phyloP scores from a whole-genome alignment of 495 filamentous ascomycete genomes.

The Penicillium riverlandense region DNA sequence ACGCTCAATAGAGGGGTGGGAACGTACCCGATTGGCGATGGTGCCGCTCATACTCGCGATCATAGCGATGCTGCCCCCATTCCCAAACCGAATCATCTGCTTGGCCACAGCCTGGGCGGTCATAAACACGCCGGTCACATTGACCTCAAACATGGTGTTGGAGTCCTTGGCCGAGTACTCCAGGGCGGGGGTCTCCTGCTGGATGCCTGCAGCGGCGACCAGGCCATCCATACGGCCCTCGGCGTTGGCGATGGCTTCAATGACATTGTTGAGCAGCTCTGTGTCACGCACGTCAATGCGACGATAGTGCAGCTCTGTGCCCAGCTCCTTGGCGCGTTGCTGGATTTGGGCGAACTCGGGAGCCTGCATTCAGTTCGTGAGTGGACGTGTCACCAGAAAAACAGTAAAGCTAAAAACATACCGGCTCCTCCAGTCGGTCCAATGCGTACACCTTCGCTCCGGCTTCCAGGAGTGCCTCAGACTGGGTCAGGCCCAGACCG shows the following conservation, averaged over 20 bases:
- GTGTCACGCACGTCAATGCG: slow-evolving; percentile 82
- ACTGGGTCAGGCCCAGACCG: slow-evolving; percentile 72
- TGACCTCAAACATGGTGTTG: slow-evolving; percentile 65
- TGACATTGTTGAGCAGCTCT: slow-evolving; percentile 54
- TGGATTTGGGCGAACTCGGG: slow-evolving; percentile 57
- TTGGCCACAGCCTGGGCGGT: slow-evolving; percentile 63
- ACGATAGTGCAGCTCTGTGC: slow-evolving; percentile 67
- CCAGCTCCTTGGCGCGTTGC: slow-evolving; percentile 58
- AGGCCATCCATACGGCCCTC: slow-evolving; percentile 71
- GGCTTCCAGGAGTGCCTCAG: slow-evolving; percentile 73
- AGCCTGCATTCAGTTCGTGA: slow-evolving; percentile 31
- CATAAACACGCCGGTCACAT: slow-evolving; percentile 73
- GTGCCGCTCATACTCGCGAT: slow-evolving; percentile 70
- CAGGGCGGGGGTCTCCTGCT: slow-evolving; percentile 61
- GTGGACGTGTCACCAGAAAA: slow-evolving; percentile 8
- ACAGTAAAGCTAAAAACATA: slow-evolving; percentile 34
- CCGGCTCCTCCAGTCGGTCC: slow-evolving; percentile 39
- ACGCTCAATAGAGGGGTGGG: neutral
- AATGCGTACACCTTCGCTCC: slow-evolving; percentile 57
- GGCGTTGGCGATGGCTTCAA: slow-evolving; percentile 59
- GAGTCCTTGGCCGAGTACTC: slow-evolving; percentile 63
- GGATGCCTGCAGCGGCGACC: slow-evolving; percentile 70
- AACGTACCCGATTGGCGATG: slow-evolving; percentile 56
- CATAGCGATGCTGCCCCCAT: slow-evolving; percentile 63
- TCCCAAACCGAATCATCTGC: slow-evolving; percentile 69